A percentile compares a stretch with the other conserved stretches of the same genome.
Conservation (phyloP, 495 filamentous ascomycete species). For the Daldinia bambusicola region DNA sequence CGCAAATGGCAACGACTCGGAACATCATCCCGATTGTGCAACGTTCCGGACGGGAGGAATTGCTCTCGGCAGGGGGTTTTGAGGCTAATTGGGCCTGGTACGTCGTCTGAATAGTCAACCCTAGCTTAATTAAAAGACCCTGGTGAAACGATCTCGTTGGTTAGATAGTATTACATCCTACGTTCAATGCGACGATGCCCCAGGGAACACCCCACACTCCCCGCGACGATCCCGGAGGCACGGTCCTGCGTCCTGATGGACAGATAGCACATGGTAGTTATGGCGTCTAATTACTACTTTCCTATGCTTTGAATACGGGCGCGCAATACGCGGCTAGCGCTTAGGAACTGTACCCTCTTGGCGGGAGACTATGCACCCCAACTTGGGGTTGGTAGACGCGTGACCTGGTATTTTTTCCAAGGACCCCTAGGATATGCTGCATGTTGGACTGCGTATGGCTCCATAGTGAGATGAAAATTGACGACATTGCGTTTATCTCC, state of each 20-base stretch:
- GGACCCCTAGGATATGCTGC: conserved; percentile 21
- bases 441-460: conserved; percentile 15
- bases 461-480: conserved; percentile 9
- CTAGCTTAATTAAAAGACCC: conserved; percentile 31
- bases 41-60: conserved; percentile 44
- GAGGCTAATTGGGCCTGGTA: conserved; percentile 41
- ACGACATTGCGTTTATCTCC: conserved; percentile 14
- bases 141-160: conserved; percentile 23
- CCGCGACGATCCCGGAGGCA: conserved; percentile 43
- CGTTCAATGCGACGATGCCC: conserved; percentile 36
- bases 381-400: conserved; percentile 34
- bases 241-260: conserved; percentile 45
- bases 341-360: conserved; percentile 28
- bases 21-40: conserved; percentile 46
- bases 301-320: conserved; percentile 16
- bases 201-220: conserved; percentile 38
- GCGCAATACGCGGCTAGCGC: conserved; percentile 29
- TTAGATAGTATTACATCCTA: conserved; percentile 5
- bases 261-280: conserved; percentile 38
- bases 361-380: conserved; percentile 37
- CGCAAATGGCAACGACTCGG: conserved; percentile 48
- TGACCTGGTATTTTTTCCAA: conserved; percentile 35
- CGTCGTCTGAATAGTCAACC: conserved; percentile 24
- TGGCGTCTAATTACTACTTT: conserved; percentile 15
- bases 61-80: conserved; percentile 38